These are phyloP conservation scores for Beauveria brongniartii DNA, from an alignment of 2,329 filamentous ascomycete genomes.

Conservation along the genomic window DNA sequence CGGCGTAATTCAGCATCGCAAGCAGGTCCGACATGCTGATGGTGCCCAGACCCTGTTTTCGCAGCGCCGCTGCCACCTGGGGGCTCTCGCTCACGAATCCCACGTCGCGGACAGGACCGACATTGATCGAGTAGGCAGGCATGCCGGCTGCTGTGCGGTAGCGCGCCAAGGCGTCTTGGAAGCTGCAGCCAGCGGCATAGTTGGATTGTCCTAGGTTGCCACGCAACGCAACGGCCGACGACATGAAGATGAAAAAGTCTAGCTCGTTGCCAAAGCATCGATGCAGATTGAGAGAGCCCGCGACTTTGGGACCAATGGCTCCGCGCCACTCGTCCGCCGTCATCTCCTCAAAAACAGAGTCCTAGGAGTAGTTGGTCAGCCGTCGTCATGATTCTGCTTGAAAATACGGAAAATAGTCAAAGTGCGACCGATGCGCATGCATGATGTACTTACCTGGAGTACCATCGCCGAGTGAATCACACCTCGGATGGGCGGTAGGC, in stretches of 20 bases:
- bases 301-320: slow-evolving; percentile 21
- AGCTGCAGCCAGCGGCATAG: slow-evolving; percentile 33
- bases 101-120: slow-evolving; percentile 26
- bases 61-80: neutral
- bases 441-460: neutral
- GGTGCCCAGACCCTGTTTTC: slow-evolving; percentile 19
- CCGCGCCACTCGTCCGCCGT: slow-evolving; percentile 21
- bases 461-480: slow-evolving; percentile 31
- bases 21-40: slow-evolving; percentile 12
- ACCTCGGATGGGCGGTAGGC: slow-evolving; percentile 25
- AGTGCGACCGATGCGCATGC: neutral
- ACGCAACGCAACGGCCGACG: slow-evolving; percentile 23
- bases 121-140: slow-evolving; percentile 23
- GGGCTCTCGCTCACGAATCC: slow-evolving; percentile 23
- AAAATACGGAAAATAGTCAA: neutral
- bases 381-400: neutral
- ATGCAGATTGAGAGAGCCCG: slow-evolving; percentile 27
- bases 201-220: slow-evolving; percentile 27
- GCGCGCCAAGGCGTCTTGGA: slow-evolving; percentile 27
- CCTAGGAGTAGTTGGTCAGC: neutral
- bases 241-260: slow-evolving; percentile 27
- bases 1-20: neutral
- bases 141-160: slow-evolving; percentile 21
- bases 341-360: slow-evolving; percentile 20
- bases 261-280: slow-evolving; percentile 12